Conservation (phyloP, 768 basidiomycete species). For the Rhodotorula babjevae region DNA sequence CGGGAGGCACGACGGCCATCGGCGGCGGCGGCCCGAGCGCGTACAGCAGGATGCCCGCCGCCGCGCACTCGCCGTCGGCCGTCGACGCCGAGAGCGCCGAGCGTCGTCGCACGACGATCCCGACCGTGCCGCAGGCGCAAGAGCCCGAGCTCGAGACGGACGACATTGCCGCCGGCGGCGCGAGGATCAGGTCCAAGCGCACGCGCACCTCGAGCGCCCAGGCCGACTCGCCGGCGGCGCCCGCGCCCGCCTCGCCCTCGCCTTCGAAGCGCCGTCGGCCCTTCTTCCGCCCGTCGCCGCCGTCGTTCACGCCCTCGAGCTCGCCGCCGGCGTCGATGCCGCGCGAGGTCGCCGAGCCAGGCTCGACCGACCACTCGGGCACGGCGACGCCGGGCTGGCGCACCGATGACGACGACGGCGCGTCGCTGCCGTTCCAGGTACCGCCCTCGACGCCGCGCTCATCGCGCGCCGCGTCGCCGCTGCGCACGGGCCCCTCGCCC, state of each 20-base stretch:
- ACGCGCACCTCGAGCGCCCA: neutral
- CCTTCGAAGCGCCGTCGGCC: neutral
- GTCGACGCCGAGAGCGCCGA: neutral
- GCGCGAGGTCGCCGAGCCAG: neutral
- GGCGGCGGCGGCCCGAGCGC: too few species aligned
- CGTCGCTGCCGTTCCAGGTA: slow-evolving; percentile 8
- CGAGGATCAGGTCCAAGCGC: neutral
- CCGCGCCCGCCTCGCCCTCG: neutral
- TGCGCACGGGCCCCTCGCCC: neutral
- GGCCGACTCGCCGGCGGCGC: neutral
- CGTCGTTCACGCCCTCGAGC: neutral
- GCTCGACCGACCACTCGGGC: too few species aligned
- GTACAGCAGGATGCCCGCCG: too few species aligned
- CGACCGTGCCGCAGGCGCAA: neutral
- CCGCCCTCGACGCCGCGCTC: slow-evolving; percentile 11
- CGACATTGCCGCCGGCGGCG: neutral
- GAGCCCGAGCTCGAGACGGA: neutral
- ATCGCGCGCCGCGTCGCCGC: slow-evolving; percentile 13
- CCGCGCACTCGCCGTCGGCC: too few species aligned
- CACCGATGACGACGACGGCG: slow-evolving; percentile 26
- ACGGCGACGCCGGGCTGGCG: slow-evolving; percentile 10
- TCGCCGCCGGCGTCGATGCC: neutral
- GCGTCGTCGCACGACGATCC: slow-evolving; percentile 3
- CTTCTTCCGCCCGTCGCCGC: neutral
- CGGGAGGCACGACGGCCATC: neutral